Percentiles rank a stretch among this genome's conserved stretches.
phyloP scores from a whole-genome alignment of 2,329 filamentous ascomycete species.

The Apiospora hydei region DNA sequence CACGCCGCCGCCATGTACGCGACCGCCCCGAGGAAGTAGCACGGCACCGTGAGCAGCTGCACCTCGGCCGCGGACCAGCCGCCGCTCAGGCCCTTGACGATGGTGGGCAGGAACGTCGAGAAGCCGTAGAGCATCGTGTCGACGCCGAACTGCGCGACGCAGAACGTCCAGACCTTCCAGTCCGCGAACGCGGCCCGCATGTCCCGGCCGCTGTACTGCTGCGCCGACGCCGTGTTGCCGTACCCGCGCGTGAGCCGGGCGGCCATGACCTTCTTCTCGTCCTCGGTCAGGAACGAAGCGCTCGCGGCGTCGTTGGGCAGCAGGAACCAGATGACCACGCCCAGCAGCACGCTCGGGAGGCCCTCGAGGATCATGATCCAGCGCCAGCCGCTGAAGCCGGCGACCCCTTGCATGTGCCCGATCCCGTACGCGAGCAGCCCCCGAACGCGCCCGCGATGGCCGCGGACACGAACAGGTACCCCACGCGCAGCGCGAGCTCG shows the following conservation, averaged over 20 bases:
- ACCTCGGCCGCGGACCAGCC: constrained; percentile 68
- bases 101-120: constrained; percentile 80
- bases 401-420: constrained; percentile 73
- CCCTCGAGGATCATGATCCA: constrained; percentile 72
- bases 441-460: constrained; percentile 76
- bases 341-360: constrained; percentile 58
- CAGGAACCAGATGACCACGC: constrained; percentile 61
- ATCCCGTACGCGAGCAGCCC: constrained; percentile 78
- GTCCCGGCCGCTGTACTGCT: constrained; percentile 62
- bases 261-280: constrained; percentile 63
- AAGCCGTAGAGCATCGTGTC: constrained; percentile 81
- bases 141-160: constrained; percentile 72
- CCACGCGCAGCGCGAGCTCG: constrained; percentile 75
- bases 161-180: constrained; percentile 79
- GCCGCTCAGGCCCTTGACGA: constrained; percentile 71
- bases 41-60: constrained; percentile 80
- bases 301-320: constrained; percentile 67
- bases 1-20: constrained; percentile 72
- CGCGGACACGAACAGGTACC: constrained; percentile 75
- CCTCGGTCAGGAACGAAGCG: constrained; percentile 65
- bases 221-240: constrained; percentile 54
- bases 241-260: constrained; percentile 49
- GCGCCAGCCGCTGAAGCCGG: constrained; percentile 72
- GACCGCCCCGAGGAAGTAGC: constrained; percentile 75
- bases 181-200: constrained; percentile 73